Conservation (phyloP, 225 moss, liverwort and hornwort genomes). For the Pseudisothecium myosuroides region DNA sequence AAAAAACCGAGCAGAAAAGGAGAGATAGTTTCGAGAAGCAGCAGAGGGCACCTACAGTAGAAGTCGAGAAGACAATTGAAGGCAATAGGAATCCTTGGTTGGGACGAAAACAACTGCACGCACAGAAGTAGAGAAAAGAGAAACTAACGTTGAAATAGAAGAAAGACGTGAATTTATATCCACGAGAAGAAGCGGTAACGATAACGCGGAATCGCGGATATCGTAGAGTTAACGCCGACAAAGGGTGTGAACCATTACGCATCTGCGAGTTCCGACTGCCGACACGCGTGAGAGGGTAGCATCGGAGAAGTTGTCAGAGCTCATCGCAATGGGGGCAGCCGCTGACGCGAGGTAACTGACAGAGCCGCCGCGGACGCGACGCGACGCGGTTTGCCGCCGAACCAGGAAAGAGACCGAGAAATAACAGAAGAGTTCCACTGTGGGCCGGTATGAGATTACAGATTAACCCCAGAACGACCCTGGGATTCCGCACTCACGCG, state of each 20-base stretch:
- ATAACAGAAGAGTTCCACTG: no score
- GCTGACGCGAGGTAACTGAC: neutral
- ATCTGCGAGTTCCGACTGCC: neutral
- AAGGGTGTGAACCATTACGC: neutral
- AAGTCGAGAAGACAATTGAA: neutral
- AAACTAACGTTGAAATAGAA: no score
- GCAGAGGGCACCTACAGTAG: neutral
- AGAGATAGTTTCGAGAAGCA: neutral
- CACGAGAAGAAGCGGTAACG: neutral
- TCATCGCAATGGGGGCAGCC: neutral
- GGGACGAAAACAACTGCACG: neutral
- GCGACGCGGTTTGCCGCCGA: no score
- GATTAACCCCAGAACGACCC: no score
- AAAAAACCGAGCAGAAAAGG: neutral
- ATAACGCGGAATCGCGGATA: neutral
- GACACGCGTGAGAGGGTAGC: neutral
- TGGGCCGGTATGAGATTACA: no score
- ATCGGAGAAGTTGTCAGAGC: no score
- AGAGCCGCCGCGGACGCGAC: no score
- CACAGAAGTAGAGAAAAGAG: neutral
- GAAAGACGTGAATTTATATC: neutral
- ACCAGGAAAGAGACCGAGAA: no score
- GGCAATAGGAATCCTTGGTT: neutral
- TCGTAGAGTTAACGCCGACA: neutral
- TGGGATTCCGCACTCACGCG: no score